phyloP scores from a whole-genome alignment of 139 green algal species.

The Chlamydomonas sp. region DNA sequence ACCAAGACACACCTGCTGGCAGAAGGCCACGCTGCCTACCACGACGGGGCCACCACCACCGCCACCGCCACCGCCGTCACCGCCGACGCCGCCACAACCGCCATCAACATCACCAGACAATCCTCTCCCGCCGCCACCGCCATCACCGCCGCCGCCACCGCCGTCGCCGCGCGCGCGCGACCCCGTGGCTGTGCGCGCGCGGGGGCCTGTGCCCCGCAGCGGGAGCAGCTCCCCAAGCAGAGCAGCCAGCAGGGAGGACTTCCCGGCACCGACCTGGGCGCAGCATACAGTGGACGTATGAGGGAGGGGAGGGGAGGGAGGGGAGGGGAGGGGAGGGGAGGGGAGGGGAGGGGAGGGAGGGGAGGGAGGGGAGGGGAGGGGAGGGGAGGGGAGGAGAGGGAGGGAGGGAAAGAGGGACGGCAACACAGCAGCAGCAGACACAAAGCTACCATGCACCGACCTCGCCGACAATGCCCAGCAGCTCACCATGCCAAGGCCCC shows the following conservation, averaged over 20 bases:
- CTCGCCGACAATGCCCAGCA: no score
- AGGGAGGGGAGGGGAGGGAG: no score
- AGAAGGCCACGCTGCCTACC: constrained; percentile 60
- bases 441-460: background rate
- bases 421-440: background rate
- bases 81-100: background rate
- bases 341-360: background rate
- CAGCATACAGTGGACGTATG: no score
- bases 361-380: background rate
- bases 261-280: constrained; percentile 40
- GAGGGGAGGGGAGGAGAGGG: background rate
- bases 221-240: constrained; percentile 66
- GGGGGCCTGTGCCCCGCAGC: no score
- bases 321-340: background rate
- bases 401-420: background rate
- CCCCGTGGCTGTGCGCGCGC: no score
- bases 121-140: background rate
- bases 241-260: constrained; percentile 59
- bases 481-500: no score
- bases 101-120: background rate
- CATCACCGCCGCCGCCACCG: background rate
- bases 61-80: background rate
- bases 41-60: constrained; percentile 43
- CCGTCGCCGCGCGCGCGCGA: no score
- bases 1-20: constrained; percentile 44